Evolutionary conservation across 75 land plant genomes (phyloP).

Genomic region (Pseudotsuga menziesii): DNA sequence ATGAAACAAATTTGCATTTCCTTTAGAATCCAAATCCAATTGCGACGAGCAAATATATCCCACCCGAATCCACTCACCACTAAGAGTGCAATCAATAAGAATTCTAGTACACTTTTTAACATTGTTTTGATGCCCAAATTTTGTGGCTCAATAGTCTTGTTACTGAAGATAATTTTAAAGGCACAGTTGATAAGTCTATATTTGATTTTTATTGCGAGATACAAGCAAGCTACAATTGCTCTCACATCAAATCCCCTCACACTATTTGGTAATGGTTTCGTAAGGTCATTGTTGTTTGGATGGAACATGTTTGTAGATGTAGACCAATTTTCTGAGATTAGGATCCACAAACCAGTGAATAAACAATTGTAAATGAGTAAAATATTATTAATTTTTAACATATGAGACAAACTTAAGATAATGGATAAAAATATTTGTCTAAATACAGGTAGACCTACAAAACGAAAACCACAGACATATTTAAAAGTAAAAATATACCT

Average conservation of each 20-base stretch:
- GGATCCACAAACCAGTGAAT: neutral
- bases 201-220: neutral
- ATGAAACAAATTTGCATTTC: neutral
- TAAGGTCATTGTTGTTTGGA: too few relatives aligned
- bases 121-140: too few relatives aligned
- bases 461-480: too few relatives aligned
- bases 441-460: neutral
- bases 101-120: neutral
- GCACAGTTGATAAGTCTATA: neutral
- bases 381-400: neutral
- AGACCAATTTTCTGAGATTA: neutral
- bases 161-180: too few relatives aligned
- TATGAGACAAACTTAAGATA: neutral
- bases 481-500: too few relatives aligned
- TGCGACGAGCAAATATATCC: neutral
- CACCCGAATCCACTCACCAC: neutral
- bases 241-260: neutral
- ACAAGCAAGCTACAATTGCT: neutral
- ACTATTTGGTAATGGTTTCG: neutral
- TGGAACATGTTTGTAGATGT: neutral
- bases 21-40: neutral
- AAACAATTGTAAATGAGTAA: neutral
- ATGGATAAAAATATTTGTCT: neutral
- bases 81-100: neutral
- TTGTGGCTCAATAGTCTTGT: too few relatives aligned